These are phyloP conservation scores for Glycine soja DNA, from an alignment of 306 rosid genomes.

Conservation along the genomic window DNA sequence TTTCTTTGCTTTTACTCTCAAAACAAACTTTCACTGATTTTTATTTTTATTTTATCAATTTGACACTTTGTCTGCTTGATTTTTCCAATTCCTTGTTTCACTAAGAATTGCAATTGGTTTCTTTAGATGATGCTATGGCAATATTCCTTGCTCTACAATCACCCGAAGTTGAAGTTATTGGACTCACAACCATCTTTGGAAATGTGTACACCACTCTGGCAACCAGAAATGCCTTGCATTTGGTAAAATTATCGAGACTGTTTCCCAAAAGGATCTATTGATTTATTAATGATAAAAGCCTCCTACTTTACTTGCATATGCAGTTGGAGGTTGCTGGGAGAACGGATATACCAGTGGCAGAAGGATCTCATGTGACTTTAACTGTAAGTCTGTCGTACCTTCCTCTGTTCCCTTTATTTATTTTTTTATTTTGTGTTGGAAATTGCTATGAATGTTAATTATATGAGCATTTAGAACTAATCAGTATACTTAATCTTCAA, in stretches of 20 bases:
- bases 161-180: conserved; percentile 83
- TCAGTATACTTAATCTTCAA: background rate
- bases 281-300: background rate
- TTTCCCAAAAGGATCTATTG: background rate
- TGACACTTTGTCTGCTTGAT: background rate
- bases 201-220: conserved; percentile 90
- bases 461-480: conserved; percentile 14
- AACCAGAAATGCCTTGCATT: conserved; percentile 95
- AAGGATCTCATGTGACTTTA: conserved; percentile 90
- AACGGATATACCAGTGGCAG: conserved; percentile 94
- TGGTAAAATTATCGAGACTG: conserved; percentile 56
- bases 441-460: background rate
- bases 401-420: background rate
- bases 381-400: conserved; percentile 58
- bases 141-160: conserved; percentile 83
- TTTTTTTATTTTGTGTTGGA: background rate
- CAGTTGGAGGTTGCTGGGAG: conserved; percentile 93
- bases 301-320: conserved; percentile 31
- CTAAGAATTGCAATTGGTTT: conserved; percentile 35
- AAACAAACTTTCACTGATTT: background rate
- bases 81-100: conserved; percentile 40
- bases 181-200: conserved; percentile 89
- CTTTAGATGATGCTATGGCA: conserved; percentile 92
- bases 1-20: background rate
- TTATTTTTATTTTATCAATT: no score